These are phyloP conservation scores for Sutorius australiensis DNA, from an alignment of 768 basidiomycete species.

Conservation along the genomic window DNA sequence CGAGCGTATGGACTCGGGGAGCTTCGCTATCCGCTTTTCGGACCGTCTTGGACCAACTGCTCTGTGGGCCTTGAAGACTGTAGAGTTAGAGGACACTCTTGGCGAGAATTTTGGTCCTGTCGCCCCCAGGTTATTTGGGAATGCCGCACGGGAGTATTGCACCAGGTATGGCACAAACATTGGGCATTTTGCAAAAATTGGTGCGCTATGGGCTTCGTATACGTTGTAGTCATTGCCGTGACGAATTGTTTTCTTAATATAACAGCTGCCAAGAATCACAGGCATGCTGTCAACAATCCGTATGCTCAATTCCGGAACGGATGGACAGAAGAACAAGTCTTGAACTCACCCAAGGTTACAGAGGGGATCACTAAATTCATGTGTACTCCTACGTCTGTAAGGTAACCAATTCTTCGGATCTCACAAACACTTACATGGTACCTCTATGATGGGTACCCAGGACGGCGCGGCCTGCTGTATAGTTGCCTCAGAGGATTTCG, in stretches of 20 bases:
- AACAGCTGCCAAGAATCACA: constrained; percentile 76
- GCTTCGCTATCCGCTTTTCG: constrained; percentile 54
- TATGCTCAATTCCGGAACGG: constrained; percentile 80
- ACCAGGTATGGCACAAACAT: constrained; percentile 61
- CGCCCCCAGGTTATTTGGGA: constrained; percentile 69
- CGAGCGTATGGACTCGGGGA: too few relatives aligned
- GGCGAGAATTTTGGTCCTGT: constrained; percentile 64
- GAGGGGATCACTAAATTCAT: constrained; percentile 73
- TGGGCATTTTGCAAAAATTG: constrained; percentile 69
- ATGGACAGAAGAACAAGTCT: constrained; percentile 67
- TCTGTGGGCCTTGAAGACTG: constrained; percentile 39
- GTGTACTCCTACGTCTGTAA: constrained; percentile 80
- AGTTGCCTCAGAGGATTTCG: constrained; percentile 74
- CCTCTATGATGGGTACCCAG: constrained; percentile 29
- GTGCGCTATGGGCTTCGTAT: constrained; percentile 34
- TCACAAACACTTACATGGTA: background rate
- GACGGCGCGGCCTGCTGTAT: constrained; percentile 77
- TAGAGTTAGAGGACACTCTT: constrained; percentile 42
- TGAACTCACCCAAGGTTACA: constrained; percentile 61
- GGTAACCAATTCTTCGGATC: constrained; percentile 11
- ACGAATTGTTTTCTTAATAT: background rate
- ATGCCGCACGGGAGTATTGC: constrained; percentile 68
- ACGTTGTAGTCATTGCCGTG: background rate
- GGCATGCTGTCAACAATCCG: constrained; percentile 73
- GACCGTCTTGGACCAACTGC: constrained; percentile 44